Base-by-base conservation (phyloP, 192 early-diverging fungal species). In the Podila epigama region DNA sequence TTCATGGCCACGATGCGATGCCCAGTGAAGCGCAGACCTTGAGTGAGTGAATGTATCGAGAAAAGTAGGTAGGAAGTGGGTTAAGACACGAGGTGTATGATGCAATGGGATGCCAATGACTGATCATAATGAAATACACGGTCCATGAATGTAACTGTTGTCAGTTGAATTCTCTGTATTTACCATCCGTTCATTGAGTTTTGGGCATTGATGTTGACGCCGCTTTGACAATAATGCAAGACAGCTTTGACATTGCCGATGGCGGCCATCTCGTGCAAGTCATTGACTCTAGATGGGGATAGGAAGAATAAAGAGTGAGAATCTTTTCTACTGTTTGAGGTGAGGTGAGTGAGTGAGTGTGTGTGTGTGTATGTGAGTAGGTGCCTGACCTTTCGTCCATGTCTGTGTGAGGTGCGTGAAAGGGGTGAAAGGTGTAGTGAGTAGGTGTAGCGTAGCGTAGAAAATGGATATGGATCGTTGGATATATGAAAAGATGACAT, bases 11-110 rank as follows among this genome's bases (percentile, higher is more conserved):
- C 92, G 85, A 25, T 86, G 83, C 48, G 87, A 70, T 6, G 93
- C 92, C 93, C 93, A 96, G 65, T 93, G 91, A 3, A 96, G 64
- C 25, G 89, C 75, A 0, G 89, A 89, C 90, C 89, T 86, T 51
- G 22, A 61, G n/a, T n/a, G n/a, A n/a, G n/a, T n/a, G 15, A 16
- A 12, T 34, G 44, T 3, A 16, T 52, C 34, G 12, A 52, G 1
- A 66, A 28, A n/a, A 22, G 20, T 28, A n/a, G n/a, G n/a, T n/a
- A n/a, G n/a, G 54, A 3, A 4, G n/a, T 2, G 12, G 20, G 29
- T n/a, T n/a, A n/a, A n/a, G n/a, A n/a, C n/a, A n/a, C n/a, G n/a
- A n/a, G n/a, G n/a, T n/a, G n/a, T n/a, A n/a, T n/a, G n/a, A n/a
- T n/a, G n/a, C n/a, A n/a, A n/a, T n/a, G n/a, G n/a, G n/a, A n/a